Evolutionary conservation across 2,329 filamentous ascomycete genomes (phyloP).

Genomic region (Colletotrichum higginsianum): DNA sequence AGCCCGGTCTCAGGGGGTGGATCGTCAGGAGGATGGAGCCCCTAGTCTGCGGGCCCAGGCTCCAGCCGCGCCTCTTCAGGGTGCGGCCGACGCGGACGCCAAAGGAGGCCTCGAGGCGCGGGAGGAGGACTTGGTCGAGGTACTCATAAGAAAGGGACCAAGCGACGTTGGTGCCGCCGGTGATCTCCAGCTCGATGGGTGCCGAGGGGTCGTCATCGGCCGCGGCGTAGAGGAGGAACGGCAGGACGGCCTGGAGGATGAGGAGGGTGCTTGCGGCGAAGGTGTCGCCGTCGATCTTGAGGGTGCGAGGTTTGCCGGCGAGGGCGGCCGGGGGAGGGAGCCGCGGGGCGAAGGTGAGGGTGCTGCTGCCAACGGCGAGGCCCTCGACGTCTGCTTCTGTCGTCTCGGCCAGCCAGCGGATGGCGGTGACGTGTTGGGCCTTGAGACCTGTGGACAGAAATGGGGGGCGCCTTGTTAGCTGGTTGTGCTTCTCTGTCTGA

Average conservation of each 20-base stretch:
- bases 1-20: slow-evolving; percentile 51
- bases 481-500: neutral
- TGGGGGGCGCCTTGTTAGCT: slow-evolving; percentile 1
- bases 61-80: slow-evolving; percentile 67
- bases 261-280: slow-evolving; percentile 69
- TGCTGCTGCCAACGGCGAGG: slow-evolving; percentile 65
- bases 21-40: slow-evolving; percentile 63
- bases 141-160: slow-evolving; percentile 74
- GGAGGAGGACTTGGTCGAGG: slow-evolving; percentile 72
- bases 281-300: slow-evolving; percentile 66
- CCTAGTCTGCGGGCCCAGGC: slow-evolving; percentile 56
- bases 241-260: slow-evolving; percentile 73
- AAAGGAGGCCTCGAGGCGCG: slow-evolving; percentile 66
- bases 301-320: slow-evolving; percentile 52
- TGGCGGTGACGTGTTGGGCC: slow-evolving; percentile 71
- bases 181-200: slow-evolving; percentile 63
- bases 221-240: slow-evolving; percentile 69
- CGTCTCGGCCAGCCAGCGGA: slow-evolving; percentile 67
- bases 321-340: slow-evolving; percentile 56
- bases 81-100: slow-evolving; percentile 62
- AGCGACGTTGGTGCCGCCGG: slow-evolving; percentile 72
- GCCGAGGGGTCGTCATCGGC: slow-evolving; percentile 52
- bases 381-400: slow-evolving; percentile 67
- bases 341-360: slow-evolving; percentile 63
- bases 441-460: slow-evolving; percentile 65